Percentiles rank a stretch among this genome's conserved stretches.
phyloP scores from a whole-genome alignment of 2,329 filamentous ascomycete genomes.

The Lasiodiplodia gonubiensis region DNA sequence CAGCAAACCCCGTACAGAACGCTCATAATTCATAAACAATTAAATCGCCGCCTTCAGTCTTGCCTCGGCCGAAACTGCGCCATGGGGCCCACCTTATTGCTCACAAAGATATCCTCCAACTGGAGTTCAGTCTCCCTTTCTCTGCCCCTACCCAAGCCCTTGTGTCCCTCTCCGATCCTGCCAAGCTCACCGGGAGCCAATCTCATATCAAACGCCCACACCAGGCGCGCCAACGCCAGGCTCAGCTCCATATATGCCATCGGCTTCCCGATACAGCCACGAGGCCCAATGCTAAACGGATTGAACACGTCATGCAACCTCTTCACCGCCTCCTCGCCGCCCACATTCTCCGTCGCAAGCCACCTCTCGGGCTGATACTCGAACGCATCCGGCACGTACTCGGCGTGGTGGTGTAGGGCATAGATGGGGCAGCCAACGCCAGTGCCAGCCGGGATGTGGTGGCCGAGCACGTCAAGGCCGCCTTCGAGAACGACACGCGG shows the following conservation, averaged over 20 bases:
- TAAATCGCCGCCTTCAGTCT: background rate
- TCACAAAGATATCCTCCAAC: slow-evolving; percentile 15
- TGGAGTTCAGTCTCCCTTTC: slow-evolving; percentile 8
- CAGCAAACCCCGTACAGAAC: too few relatives aligned
- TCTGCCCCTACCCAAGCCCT: background rate
- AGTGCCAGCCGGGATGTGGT: slow-evolving; percentile 42
- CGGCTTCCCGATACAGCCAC: slow-evolving; percentile 75
- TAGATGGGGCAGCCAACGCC: slow-evolving; percentile 50
- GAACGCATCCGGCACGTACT: slow-evolving; percentile 47
- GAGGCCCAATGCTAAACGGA: slow-evolving; percentile 72
- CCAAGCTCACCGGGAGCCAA: background rate
- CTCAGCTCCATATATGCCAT: slow-evolving; percentile 72
- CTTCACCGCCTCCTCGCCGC: background rate
- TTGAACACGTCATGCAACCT: slow-evolving; percentile 59
- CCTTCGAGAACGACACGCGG: slow-evolving; percentile 45
- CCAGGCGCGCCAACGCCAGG: slow-evolving; percentile 64
- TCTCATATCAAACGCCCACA: slow-evolving; percentile 66
- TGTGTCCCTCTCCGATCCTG: background rate
- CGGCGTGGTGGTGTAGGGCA: slow-evolving; percentile 47
- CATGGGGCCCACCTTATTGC: slow-evolving; percentile 13
- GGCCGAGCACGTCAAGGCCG: slow-evolving; percentile 36
- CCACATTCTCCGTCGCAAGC: background rate
- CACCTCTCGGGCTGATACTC: slow-evolving; percentile 39
- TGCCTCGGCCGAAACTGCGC: slow-evolving; percentile 9
- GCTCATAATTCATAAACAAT: too few relatives aligned